These are phyloP conservation scores for Golubevia sp. DNA, from an alignment of 1,284 basidiomycete species.

Conservation along the genomic window DNA sequence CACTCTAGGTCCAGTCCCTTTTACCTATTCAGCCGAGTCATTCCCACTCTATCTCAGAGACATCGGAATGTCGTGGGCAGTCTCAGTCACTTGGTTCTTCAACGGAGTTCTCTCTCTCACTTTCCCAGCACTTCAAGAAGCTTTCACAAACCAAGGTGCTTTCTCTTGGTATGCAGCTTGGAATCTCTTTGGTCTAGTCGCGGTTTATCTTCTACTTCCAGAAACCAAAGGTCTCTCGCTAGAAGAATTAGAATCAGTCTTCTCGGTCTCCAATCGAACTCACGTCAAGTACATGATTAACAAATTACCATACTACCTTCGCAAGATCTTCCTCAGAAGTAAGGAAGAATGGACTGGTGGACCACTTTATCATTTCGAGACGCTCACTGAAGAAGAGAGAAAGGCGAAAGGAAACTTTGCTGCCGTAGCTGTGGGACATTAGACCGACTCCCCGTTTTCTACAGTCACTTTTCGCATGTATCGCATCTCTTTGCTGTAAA, in stretches of 20 bases:
- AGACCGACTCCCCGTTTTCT: too few relatives aligned
- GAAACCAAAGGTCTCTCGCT: not conserved
- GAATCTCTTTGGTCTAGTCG: not conserved
- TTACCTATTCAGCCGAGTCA: not conserved
- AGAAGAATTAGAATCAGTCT: not conserved
- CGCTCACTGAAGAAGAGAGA: too few relatives aligned
- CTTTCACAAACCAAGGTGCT: not conserved
- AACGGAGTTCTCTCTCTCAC: not conserved
- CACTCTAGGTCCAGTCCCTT: not conserved
- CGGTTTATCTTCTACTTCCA: not conserved
- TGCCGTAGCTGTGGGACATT: too few relatives aligned
- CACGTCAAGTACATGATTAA: not conserved
- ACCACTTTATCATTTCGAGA: too few relatives aligned
- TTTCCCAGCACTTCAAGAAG: not conserved
- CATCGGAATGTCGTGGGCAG: conserved; percentile 1
- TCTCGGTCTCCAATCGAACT: not conserved
- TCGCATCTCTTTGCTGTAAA: too few relatives aligned
- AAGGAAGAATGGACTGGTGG: not conserved
- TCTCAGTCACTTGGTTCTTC: not conserved
- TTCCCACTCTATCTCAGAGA: conserved; percentile 1
- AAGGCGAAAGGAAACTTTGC: too few relatives aligned
- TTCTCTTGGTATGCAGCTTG: not conserved
- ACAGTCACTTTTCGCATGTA: too few relatives aligned
- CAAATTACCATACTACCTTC: not conserved
- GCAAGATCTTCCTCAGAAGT: not conserved